Percentiles rank a stretch among this genome's conserved stretches.
Evolutionary conservation across 768 basidiomycete species (phyloP).

Genomic region (Rossbeevera mucosa): DNA sequence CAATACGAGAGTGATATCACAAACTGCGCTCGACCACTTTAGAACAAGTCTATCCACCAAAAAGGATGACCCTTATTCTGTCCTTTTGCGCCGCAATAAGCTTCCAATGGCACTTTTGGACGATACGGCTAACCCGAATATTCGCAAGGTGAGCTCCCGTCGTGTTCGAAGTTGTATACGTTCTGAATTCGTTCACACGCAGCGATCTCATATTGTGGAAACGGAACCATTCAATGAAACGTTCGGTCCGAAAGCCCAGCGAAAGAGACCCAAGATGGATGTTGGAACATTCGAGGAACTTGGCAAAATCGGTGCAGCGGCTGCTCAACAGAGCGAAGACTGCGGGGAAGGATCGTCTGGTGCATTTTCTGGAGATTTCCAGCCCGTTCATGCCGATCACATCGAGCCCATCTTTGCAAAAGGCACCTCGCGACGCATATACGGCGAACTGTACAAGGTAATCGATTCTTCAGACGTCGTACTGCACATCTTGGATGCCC

Average conservation of each 20-base stretch:
- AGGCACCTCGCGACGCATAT: slow-evolving; percentile 92
- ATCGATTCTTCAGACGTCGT: slow-evolving; percentile 98
- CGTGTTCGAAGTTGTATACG: not conserved
- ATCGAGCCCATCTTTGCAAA: slow-evolving; percentile 93
- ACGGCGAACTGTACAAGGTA: slow-evolving; percentile 98
- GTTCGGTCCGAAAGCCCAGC: slow-evolving; percentile 93
- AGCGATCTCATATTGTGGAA: slow-evolving; percentile 92
- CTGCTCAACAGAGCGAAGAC: slow-evolving; percentile 42
- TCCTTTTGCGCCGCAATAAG: slow-evolving; percentile 90
- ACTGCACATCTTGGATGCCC: slow-evolving; percentile 90
- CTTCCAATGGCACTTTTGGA: slow-evolving; percentile 95
- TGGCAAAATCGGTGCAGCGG: slow-evolving; percentile 55
- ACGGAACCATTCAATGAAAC: slow-evolving; percentile 94
- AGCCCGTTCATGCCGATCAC: slow-evolving; percentile 66
- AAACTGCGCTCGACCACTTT: slow-evolving; percentile 95
- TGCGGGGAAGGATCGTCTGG: slow-evolving; percentile 44
- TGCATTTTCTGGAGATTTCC: slow-evolving; percentile 39
- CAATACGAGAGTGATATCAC: slow-evolving; percentile 97
- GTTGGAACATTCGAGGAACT: slow-evolving; percentile 93
- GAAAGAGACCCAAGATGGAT: slow-evolving; percentile 83
- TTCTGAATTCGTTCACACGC: slow-evolving; percentile 4
- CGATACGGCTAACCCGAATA: slow-evolving; percentile 77
- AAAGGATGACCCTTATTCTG: slow-evolving; percentile 94
- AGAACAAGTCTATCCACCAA: slow-evolving; percentile 78
- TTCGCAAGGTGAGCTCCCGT: slow-evolving; percentile 56